Evolutionary conservation across 2,329 filamentous ascomycete species (phyloP).

Genomic region (Arthroderma uncinatum): DNA sequence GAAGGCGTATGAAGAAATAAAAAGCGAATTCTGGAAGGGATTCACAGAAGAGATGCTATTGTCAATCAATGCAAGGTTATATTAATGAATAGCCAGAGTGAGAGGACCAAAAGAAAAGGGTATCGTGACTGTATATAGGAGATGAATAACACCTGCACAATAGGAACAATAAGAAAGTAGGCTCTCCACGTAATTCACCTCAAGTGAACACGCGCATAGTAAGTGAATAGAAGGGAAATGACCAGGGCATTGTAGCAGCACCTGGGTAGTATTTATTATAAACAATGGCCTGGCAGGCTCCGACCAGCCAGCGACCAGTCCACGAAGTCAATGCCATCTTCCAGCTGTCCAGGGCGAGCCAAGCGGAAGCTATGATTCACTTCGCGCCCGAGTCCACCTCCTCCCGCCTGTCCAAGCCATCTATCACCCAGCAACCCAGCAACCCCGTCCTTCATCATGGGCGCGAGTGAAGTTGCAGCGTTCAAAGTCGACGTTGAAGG

Average conservation of each 20-base stretch:
- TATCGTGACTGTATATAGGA: neutral
- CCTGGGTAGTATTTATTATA: neutral
- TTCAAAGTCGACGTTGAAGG: neutral
- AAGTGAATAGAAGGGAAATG: neutral
- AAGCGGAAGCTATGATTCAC: conserved; percentile 4
- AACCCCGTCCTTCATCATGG: neutral
- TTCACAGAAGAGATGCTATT: neutral
- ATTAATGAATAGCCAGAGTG: neutral
- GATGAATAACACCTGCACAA: neutral
- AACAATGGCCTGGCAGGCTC: neutral
- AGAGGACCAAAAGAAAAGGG: neutral
- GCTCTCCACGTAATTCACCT: neutral
- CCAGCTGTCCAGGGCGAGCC: neutral
- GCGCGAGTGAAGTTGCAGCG: neutral
- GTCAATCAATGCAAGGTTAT: neutral
- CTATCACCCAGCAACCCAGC: neutral
- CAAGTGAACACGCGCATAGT: neutral
- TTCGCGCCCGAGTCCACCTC: conserved; percentile 2
- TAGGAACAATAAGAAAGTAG: conserved; percentile 3
- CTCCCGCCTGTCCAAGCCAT: neutral
- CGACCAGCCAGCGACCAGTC: neutral
- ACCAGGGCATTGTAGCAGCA: neutral
- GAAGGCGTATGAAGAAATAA: neutral
- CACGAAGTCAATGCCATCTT: neutral
- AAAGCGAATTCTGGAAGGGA: neutral